Evolutionary conservation across 345 rosid species (phyloP).

Genomic region (Orychophragmus violaceus): DNA sequence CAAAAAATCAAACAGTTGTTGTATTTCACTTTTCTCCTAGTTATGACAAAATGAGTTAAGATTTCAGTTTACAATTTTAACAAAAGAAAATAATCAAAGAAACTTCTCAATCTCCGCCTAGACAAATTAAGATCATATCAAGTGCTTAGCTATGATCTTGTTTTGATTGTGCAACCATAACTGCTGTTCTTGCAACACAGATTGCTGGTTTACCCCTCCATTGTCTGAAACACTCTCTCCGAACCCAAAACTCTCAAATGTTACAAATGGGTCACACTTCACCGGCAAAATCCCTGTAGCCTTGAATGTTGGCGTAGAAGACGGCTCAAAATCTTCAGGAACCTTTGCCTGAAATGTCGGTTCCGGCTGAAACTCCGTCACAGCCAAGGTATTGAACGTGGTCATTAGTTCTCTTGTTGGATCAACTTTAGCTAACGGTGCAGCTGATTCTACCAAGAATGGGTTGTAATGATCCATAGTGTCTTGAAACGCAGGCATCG

Average conservation of each 20-base stretch:
- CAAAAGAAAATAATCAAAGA: neutral
- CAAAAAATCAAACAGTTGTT: neutral
- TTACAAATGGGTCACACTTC: slow-evolving; percentile 48
- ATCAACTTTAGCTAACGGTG: neutral
- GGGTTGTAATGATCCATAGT: slow-evolving; percentile 38
- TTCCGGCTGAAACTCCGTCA: slow-evolving; percentile 31
- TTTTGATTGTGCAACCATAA: slow-evolving; percentile 69
- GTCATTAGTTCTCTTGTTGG: neutral
- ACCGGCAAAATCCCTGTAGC: neutral
- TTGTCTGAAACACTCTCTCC: slow-evolving; percentile 20
- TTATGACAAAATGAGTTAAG: slow-evolving; percentile 1
- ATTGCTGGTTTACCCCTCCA: slow-evolving; percentile 32
- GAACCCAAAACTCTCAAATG: slow-evolving; percentile 28
- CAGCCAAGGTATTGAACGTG: slow-evolving; percentile 2
- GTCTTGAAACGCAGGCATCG: slow-evolving; percentile 5
- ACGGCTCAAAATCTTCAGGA: slow-evolving; percentile 26
- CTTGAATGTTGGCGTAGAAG: slow-evolving; percentile 27
- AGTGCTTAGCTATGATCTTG: slow-evolving; percentile 61
- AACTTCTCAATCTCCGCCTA: slow-evolving; percentile 20
- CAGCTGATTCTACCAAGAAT: slow-evolving; percentile 37
- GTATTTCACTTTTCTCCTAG: slow-evolving; percentile 19
- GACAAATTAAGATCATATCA: slow-evolving; percentile 16
- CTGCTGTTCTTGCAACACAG: slow-evolving; percentile 48
- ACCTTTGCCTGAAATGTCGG: slow-evolving; percentile 50
- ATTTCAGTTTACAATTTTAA: slow-evolving; percentile 7